phyloP scores from a whole-genome alignment of 768 basidiomycete genomes.

The Rhizopogon roseolus region DNA sequence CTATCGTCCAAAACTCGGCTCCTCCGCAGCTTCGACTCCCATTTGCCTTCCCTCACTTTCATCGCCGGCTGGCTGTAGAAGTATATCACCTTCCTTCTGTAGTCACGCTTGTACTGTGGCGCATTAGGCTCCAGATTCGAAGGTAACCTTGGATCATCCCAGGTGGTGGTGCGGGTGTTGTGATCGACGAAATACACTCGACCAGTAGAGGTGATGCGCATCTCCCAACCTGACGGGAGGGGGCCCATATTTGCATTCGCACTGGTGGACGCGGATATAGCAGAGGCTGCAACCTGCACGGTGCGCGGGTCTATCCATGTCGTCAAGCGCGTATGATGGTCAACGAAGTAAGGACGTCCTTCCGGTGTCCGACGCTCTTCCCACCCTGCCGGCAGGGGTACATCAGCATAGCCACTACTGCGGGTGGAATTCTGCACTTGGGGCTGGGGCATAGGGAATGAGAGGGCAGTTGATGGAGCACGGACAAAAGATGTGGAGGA shows the following conservation, averaged over 20 bases:
- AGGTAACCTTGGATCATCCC: conserved; percentile 90
- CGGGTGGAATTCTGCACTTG: conserved; percentile 23
- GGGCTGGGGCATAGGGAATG: conserved; percentile 14
- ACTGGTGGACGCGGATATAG: conserved; percentile 37
- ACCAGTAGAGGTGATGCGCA: conserved; percentile 81
- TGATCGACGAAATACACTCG: conserved; percentile 94
- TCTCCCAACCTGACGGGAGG: conserved; percentile 91
- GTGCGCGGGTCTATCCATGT: conserved; percentile 88
- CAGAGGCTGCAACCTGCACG: conserved; percentile 40
- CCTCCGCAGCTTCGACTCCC: conserved; percentile 80
- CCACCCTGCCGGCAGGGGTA: conserved; percentile 86
- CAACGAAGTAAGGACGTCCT: conserved; percentile 70
- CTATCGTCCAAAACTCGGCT: conserved; percentile 83
- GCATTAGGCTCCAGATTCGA: conserved; percentile 80
- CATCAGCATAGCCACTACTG: conserved; percentile 40
- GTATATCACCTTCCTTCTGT: conserved; percentile 87
- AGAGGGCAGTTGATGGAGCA: conserved; percentile 7
- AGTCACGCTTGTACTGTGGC: conserved; percentile 95
- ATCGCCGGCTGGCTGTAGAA: conserved; percentile 89
- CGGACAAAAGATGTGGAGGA: conserved; percentile 19
- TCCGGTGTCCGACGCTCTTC: conserved; percentile 90
- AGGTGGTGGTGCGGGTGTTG: conserved; percentile 83
- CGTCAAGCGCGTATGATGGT: conserved; percentile 81
- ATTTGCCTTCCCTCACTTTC: conserved; percentile 72
- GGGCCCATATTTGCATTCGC: conserved; percentile 67